Percentiles rank a stretch among this genome's conserved stretches.
Evolutionary conservation across 495 filamentous ascomycete species (phyloP).

Genomic region (Amniculicola lignicola): DNA sequence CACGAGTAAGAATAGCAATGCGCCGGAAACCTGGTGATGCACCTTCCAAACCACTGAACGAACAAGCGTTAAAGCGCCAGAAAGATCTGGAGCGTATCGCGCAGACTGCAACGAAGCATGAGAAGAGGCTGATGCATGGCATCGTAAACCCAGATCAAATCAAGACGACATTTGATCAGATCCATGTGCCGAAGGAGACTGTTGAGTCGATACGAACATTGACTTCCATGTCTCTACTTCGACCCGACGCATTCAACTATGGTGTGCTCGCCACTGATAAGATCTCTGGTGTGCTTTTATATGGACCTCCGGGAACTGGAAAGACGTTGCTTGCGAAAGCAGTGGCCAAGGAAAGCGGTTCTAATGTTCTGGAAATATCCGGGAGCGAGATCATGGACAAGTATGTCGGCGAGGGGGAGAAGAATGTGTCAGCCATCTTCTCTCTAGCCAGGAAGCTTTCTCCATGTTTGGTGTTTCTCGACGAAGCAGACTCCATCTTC

Average conservation of each 20-base stretch:
- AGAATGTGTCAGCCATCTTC: conserved; percentile 94
- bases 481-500: conserved; percentile 93
- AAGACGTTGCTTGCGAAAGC: conserved; percentile 95
- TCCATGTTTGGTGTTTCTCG: conserved; percentile 95
- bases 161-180: conserved; percentile 77
- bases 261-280: conserved; percentile 89
- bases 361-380: conserved; percentile 72
- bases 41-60: not conserved
- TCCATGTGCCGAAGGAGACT: conserved; percentile 76
- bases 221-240: conserved; percentile 79
- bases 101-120: conserved; percentile 56
- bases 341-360: conserved; percentile 89
- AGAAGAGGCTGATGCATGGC: conserved; percentile 77
- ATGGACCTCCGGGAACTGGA: conserved; percentile 92
- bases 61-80: conserved; percentile 23
- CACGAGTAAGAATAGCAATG: not conserved
- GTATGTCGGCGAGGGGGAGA: conserved; percentile 94
- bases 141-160: conserved; percentile 78
- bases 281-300: conserved; percentile 85
- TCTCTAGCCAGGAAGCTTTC: conserved; percentile 83
- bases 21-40: not conserved
- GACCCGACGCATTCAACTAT: conserved; percentile 93
- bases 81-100: conserved; percentile 20
- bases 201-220: conserved; percentile 86
- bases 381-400: conserved; percentile 88